phyloP scores from a whole-genome alignment of 2,329 filamentous ascomycete species.

The Pseudopithomyces maydicus region DNA sequence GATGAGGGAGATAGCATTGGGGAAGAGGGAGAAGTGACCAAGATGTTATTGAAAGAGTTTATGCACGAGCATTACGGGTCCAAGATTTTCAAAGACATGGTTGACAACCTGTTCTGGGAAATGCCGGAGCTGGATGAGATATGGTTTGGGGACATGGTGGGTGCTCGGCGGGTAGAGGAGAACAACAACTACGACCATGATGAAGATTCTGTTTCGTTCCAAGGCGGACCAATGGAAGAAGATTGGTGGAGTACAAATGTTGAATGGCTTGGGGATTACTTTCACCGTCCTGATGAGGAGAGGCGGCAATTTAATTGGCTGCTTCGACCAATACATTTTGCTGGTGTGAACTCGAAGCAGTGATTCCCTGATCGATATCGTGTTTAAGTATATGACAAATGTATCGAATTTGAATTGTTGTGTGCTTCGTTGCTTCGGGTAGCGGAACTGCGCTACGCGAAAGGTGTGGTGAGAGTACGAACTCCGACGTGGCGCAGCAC shows the following conservation, averaged over 20 bases:
- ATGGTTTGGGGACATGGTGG: background rate
- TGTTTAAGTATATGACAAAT: background rate
- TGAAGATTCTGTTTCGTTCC: background rate
- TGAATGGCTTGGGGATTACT: background rate
- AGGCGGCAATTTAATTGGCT: background rate
- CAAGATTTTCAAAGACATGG: background rate
- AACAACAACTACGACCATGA: background rate
- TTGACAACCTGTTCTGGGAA: background rate
- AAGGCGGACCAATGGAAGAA: background rate
- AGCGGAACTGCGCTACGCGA: background rate
- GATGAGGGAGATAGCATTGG: background rate
- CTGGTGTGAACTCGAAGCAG: too few relatives aligned
- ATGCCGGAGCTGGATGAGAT: background rate
- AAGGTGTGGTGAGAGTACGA: background rate
- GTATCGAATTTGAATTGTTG: background rate
- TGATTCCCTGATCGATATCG: too few relatives aligned
- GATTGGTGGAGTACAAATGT: background rate
- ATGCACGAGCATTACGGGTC: background rate
- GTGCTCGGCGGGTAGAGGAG: background rate
- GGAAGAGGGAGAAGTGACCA: too few relatives aligned
- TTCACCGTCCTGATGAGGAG: background rate
- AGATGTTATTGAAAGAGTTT: too few relatives aligned
- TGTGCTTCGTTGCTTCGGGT: too few relatives aligned
- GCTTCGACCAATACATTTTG: background rate
- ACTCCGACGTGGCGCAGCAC: slow-evolving; percentile 4